Evolutionary conservation across 768 basidiomycete species (phyloP).

Genomic region (Boletus rubescentipes): DNA sequence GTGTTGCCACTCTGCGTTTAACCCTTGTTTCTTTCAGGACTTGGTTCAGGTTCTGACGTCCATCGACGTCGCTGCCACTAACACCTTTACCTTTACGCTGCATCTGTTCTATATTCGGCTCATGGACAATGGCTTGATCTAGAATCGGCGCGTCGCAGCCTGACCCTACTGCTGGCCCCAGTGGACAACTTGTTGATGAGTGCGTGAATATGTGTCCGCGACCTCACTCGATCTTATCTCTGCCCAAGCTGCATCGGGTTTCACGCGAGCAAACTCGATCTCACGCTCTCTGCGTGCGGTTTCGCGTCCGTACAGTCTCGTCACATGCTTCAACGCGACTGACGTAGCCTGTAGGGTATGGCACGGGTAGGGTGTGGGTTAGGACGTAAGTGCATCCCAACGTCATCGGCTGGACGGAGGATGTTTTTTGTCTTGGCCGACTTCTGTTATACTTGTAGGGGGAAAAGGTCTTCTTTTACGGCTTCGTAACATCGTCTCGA

Average conservation of each 20-base stretch:
- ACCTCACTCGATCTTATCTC: constrained; percentile 1
- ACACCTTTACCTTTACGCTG: constrained; percentile 59
- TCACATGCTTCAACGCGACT: background rate
- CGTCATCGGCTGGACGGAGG: too few relatives aligned
- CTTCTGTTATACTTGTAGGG: too few relatives aligned
- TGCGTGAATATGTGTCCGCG: constrained; percentile 31
- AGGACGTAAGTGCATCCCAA: too few relatives aligned
- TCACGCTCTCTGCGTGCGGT: too few relatives aligned
- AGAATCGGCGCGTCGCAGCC: constrained; percentile 43
- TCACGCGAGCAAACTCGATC: constrained; percentile 34
- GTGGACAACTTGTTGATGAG: constrained; percentile 60
- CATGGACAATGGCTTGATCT: background rate
- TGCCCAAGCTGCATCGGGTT: constrained; percentile 60
- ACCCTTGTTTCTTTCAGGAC: constrained; percentile 34
- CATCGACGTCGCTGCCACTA: constrained; percentile 48
- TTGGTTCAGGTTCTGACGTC: constrained; percentile 57
- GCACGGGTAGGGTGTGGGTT: too few relatives aligned
- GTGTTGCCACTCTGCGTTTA: background rate
- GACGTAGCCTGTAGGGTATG: too few relatives aligned
- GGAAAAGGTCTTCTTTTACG: too few relatives aligned
- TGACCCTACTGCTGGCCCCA: constrained; percentile 52
- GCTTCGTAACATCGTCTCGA: too few relatives aligned
- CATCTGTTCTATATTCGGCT: constrained; percentile 9
- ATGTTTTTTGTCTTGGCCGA: too few relatives aligned
- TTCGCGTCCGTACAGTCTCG: constrained; percentile 47